Percentiles rank a stretch among this genome's conserved stretches.
phyloP scores from a whole-genome alignment of 768 basidiomycete genomes.

The Phlegmacium glaucopus region DNA sequence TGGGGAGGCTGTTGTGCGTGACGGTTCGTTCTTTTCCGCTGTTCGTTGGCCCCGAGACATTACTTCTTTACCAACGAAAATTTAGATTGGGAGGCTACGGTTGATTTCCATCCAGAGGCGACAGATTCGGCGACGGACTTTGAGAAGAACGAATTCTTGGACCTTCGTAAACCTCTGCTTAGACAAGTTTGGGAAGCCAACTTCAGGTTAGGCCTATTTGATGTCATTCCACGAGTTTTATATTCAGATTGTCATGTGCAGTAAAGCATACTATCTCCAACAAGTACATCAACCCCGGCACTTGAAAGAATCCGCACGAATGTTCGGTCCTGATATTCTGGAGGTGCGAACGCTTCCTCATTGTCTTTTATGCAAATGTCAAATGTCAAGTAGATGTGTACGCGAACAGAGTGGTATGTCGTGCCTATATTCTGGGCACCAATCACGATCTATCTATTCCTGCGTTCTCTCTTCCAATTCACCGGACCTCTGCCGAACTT shows the following conservation, averaged over 20 bases:
- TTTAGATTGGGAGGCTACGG: conserved; percentile 84
- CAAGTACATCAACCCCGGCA: conserved; percentile 98
- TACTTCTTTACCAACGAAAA: conserved; percentile 1
- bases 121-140: conserved; percentile 82
- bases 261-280: conserved; percentile 92
- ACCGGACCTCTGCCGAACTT: conserved; percentile 66
- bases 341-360: conserved; percentile 50
- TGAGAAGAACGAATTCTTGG: conserved; percentile 87
- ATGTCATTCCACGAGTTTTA: neutral
- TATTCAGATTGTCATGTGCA: conserved; percentile 22
- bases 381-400: conserved; percentile 51
- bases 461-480: conserved; percentile 83
- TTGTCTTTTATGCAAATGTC: conserved; percentile 1
- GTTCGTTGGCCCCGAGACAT: neutral
- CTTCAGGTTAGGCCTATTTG: conserved; percentile 53
- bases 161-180: conserved; percentile 81
- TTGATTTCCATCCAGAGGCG: conserved; percentile 89
- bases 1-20: conserved; percentile 69
- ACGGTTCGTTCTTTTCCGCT: conserved; percentile 50
- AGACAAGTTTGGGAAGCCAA: conserved; percentile 85
- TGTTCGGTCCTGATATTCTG: conserved; percentile 80
- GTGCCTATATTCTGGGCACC: conserved; percentile 92
- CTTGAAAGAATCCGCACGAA: conserved; percentile 73
- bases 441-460: conserved; percentile 74
- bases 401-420: conserved; percentile 90